Evolutionary conservation across 1,284 basidiomycete genomes (phyloP), one percentile per base, ranked within the genome.

Genomic region (Rhodotorula mucilaginosa): DNA sequence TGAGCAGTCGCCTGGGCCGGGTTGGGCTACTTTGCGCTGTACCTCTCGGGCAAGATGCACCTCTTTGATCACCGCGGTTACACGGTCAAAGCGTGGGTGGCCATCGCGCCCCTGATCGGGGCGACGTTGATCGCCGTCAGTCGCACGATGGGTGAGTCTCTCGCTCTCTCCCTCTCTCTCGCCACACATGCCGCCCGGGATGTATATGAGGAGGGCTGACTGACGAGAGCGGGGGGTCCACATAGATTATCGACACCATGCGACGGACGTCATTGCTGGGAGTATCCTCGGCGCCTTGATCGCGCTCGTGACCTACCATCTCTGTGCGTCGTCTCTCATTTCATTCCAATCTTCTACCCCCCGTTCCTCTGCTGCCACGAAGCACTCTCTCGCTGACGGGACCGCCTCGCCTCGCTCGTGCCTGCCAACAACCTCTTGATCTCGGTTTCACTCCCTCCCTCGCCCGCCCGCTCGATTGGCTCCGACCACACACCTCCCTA

Each of bases 41-140:
- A 96, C 80, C 82, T 94, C 6, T 90, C 91, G 12, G 94, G 93
- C 6, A 98, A 98, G 82, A 83, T 97, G 78, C 94, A 96, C 79
- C 83, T 97, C 16, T 97, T 93, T 77, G 93, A 97, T 80, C 83
- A 84, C 58, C 85, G 88, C 57, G 93, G 93, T 5, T 87, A 93
- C 81, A 84, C 90, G 89, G 85, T 87, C 51, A 93, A 94, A 78
- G 88, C 90, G 10, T 98, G 94, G 93, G 81, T 95, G 46, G 85
- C 89, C 0, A 79, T 93, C 2, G 82, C 87, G 0, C 95, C 94
- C 0, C 85, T 96, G 61, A 82, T 89, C 48, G 92, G 86, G 21
- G 94, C 92, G 4, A 84, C 89, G 2, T 85, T 97, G 56, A 91
- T 98, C 39, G 94, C 94, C 4, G 89, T 97, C 70, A 78, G 76